Base-by-base conservation (phyloP, 2,329 filamentous ascomycete genomes). In the Nemania abortiva region DNA sequence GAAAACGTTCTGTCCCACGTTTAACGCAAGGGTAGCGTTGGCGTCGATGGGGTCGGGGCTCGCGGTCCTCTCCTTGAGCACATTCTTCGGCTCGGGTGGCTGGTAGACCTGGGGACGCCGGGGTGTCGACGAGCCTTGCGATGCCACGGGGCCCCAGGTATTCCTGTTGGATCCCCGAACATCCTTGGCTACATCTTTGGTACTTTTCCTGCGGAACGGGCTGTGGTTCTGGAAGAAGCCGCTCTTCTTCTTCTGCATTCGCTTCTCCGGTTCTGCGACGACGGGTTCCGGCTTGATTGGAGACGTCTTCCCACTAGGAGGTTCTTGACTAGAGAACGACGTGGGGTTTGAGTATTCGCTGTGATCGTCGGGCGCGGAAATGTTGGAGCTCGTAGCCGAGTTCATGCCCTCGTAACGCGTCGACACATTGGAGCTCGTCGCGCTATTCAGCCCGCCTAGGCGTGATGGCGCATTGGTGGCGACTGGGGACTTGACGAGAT, bases 1-100 rank as follows among this genome's bases (percentile, higher is more conserved):
- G 76, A 99, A 97, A 11, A 99, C 94, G 75, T 99, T 99, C 75
- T 97, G 94, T 7, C 96, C 96, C 63, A 99, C 89, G 76, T 98
- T 98, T 31, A 99, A 86, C 70, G 97, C 95, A 75, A 98, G 90
- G 79, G 92, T 97, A 47, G 95, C 94, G 70, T 96, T 91, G 65
- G 95, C 95, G 77, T 98, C 96, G 45, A 96, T 95, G 1, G 92
- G 92, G 62, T 97, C 93, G 3, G 93, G 94, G 75, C 94, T 97
- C 15, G 82, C 82, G 9, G 84, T 83, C 18, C 84, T 82, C 47
- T 86, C 82, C 10, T 80, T 74, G 15, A 80, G 75, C 63, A 83
- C 70, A 62, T 76, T 82, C 62, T 80, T 79, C 7, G 78, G 73
- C 61, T 42, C 37, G 6, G 82, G 80, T 20, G 82, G 79, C 27